A percentile compares a stretch with the other conserved stretches of the same genome.
Evolutionary conservation across 163 green algal species (phyloP).

Genomic region (Coccomyxa subellipsoidea): DNA sequence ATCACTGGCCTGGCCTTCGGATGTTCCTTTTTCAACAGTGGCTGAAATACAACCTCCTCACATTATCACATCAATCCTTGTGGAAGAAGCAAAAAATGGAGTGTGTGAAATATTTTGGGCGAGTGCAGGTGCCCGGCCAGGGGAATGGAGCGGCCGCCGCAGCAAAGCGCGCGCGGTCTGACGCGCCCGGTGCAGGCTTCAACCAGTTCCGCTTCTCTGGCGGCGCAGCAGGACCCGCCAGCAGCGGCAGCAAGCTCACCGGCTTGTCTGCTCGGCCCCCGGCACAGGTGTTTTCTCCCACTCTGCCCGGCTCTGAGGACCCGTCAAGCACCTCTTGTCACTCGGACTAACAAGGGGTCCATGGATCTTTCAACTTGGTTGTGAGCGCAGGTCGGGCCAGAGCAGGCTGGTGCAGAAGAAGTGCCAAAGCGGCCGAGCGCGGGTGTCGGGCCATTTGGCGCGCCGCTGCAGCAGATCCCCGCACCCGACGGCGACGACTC

Average conservation of each 20-base stretch:
- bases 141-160: background rate
- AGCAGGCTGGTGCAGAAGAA: background rate
- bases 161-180: background rate
- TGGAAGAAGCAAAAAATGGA: too few species aligned
- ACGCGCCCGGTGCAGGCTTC: background rate
- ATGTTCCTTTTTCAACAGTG: background rate
- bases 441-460: background rate
- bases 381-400: background rate
- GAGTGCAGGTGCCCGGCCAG: background rate
- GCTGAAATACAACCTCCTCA: background rate
- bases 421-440: background rate
- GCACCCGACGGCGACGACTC: background rate
- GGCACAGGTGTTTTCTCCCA: too few species aligned
- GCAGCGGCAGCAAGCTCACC: background rate
- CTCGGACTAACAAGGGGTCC: too few species aligned
- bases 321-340: too few species aligned
- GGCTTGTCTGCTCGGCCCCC: background rate
- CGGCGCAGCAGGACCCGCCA: background rate
- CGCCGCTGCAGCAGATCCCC: background rate
- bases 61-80: background rate
- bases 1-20: background rate
- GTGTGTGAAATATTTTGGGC: background rate
- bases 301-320: too few species aligned
- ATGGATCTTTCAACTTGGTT: background rate
- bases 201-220: background rate